Evolutionary conservation across 164 flowering plant genomes (phyloP).

Genomic region (Paratinospora sagittata): DNA sequence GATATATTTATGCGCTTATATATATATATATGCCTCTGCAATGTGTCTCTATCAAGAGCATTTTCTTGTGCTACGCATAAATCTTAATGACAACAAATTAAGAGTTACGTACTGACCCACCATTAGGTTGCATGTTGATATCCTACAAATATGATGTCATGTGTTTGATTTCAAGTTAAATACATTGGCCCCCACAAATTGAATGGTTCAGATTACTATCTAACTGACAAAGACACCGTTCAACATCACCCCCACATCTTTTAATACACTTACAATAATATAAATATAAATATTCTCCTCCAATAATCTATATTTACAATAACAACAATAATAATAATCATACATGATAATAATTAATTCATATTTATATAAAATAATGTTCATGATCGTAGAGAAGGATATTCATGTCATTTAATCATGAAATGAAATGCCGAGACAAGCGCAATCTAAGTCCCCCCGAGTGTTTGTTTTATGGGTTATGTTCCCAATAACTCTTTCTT

Average conservation of each 20-base stretch:
- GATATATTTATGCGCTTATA: no score
- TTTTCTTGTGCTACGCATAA: not conserved
- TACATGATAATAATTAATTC: no score
- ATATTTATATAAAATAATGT: no score
- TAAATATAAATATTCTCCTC: no score
- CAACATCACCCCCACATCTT: not conserved
- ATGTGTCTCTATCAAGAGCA: not conserved
- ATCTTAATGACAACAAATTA: not conserved
- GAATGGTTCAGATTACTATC: slow-evolving; percentile 2
- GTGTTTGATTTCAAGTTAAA: not conserved
- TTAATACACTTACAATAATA: no score
- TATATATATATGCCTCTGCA: no score
- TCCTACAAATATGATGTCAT: not conserved
- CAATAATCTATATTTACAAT: no score
- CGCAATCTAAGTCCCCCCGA: slow-evolving; percentile 31
- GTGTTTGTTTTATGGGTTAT: slow-evolving; percentile 36
- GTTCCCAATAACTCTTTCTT: slow-evolving; percentile 33
- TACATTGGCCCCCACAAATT: slow-evolving; percentile 1
- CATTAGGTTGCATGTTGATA: not conserved
- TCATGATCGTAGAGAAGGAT: not conserved
- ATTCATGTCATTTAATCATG: not conserved
- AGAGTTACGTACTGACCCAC: not conserved
- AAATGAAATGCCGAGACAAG: slow-evolving; percentile 15
- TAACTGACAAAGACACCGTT: not conserved
- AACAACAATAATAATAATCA: not conserved